Conservation (phyloP, 192 early-diverging fungal genomes). For the Podochytrium sp. region DNA sequence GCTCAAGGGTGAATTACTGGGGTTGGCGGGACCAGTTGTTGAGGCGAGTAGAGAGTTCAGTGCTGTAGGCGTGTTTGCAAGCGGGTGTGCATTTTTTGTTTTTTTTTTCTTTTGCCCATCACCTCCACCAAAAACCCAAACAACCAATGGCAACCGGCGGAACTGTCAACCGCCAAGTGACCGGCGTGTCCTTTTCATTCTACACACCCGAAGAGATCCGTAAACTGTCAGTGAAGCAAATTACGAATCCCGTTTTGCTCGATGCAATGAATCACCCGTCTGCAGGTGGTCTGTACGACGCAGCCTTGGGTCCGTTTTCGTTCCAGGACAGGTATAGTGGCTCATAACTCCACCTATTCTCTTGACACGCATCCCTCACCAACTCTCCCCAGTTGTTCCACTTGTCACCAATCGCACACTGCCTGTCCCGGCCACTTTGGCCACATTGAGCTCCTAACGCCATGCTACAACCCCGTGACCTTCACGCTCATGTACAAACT, state of each 20-base stretch:
- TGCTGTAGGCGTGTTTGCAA: too few species aligned
- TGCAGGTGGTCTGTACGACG: constrained; percentile 90
- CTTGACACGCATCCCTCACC: background rate
- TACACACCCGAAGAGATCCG: constrained; percentile 85
- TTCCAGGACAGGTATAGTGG: constrained; percentile 59
- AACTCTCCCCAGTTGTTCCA: constrained; percentile 66
- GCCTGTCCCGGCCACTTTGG: constrained; percentile 96
- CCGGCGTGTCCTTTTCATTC: constrained; percentile 90
- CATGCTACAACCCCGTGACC: constrained; percentile 92
- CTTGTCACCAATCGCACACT: constrained; percentile 81
- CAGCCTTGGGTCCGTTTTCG: constrained; percentile 87
- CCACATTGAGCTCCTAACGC: constrained; percentile 88
- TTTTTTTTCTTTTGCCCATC: background rate
- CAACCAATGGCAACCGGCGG: constrained; percentile 23
- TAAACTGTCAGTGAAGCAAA: constrained; percentile 92
- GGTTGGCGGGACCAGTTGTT: too few species aligned
- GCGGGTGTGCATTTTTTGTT: background rate
- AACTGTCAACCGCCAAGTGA: constrained; percentile 54
- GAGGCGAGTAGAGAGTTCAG: too few species aligned
- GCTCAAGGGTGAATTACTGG: too few species aligned
- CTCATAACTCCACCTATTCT: background rate
- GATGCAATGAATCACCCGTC: constrained; percentile 91
- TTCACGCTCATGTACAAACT: constrained; percentile 89
- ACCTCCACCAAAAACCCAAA: too few species aligned
- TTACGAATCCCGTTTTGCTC: constrained; percentile 84